Percentiles rank a stretch among this genome's conserved stretches.
These are phyloP conservation scores for Draba incana DNA, from an alignment of 345 rosid genomes.

Conservation along the genomic window DNA sequence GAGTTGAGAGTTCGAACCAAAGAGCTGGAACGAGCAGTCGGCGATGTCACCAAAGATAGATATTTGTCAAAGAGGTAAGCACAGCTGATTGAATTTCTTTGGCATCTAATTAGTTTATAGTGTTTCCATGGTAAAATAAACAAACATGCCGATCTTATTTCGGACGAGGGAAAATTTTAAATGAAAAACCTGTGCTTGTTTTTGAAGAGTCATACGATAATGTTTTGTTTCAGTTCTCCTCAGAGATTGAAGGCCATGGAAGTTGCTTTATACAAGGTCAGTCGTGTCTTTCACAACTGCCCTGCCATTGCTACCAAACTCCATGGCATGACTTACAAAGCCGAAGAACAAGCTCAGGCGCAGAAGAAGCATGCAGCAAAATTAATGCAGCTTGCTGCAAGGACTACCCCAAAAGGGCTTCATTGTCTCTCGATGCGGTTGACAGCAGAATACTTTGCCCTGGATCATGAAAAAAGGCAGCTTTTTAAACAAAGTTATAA, in stretches of 20 bases:
- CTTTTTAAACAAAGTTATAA: conserved; percentile 52
- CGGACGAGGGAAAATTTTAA: conserved; percentile 5
- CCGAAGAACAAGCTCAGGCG: conserved; percentile 70
- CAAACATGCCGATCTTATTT: too few species aligned
- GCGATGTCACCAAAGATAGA: conserved; percentile 64
- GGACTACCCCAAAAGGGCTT: conserved; percentile 90
- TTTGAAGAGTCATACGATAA: conserved; percentile 2
- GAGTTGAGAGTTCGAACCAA: conserved; percentile 76
- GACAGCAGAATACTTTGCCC: conserved; percentile 73
- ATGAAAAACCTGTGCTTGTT: neutral
- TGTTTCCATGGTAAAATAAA: too few species aligned
- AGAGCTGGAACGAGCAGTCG: conserved; percentile 70
- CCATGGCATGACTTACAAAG: conserved; percentile 67
- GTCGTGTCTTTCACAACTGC: conserved; percentile 65
- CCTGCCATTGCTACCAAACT: conserved; percentile 65
- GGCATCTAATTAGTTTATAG: neutral
- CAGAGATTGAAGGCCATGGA: conserved; percentile 75
- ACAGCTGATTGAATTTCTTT: conserved; percentile 5
- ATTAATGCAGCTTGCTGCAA: conserved; percentile 87
- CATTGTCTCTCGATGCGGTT: conserved; percentile 90
- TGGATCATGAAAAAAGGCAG: conserved; percentile 62
- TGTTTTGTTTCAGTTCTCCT: conserved; percentile 54
- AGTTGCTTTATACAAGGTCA: conserved; percentile 58
- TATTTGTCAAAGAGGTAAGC: conserved; percentile 76
- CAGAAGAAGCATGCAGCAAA: conserved; percentile 64